phyloP scores from a whole-genome alignment of 345 rosid genomes.

The Populus euphratica region DNA sequence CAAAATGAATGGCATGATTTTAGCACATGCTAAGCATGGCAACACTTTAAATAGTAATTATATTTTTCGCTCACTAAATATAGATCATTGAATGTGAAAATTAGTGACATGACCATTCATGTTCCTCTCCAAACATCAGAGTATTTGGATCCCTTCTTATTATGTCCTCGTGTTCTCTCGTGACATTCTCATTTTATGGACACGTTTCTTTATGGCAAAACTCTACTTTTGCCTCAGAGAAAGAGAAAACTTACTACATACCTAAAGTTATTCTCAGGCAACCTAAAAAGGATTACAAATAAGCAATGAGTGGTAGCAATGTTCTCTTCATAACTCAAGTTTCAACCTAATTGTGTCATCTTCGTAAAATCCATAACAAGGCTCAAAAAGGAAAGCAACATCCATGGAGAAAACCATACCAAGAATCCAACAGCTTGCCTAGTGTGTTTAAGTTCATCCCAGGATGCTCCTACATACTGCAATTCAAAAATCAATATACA shows the following conservation, averaged over 20 bases:
- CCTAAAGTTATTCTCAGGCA: background rate
- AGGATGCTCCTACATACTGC: slow-evolving; percentile 19
- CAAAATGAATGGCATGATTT: background rate
- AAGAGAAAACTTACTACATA: background rate
- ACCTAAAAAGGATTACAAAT: background rate
- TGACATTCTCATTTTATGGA: background rate
- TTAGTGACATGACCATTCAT: background rate
- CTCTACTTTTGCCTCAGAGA: background rate
- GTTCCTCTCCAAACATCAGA: background rate
- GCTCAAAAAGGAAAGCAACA: background rate
- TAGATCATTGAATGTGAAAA: background rate
- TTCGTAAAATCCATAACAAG: background rate
- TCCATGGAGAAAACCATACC: slow-evolving; percentile 13
- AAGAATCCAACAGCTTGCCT: slow-evolving; percentile 34
- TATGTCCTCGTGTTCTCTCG: background rate
- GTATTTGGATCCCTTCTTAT: background rate
- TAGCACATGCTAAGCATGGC: background rate
- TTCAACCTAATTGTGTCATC: background rate
- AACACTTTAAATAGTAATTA: background rate
- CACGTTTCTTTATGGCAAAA: no score
- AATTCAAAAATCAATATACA: slow-evolving; percentile 4
- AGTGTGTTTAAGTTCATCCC: slow-evolving; percentile 33
- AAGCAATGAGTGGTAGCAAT: background rate
- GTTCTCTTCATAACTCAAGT: background rate
- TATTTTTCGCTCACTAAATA: background rate